Evolutionary conservation across 345 rosid species (phyloP), one percentile per base, ranked within the genome.

Genomic region (Lepidium sativum): DNA sequence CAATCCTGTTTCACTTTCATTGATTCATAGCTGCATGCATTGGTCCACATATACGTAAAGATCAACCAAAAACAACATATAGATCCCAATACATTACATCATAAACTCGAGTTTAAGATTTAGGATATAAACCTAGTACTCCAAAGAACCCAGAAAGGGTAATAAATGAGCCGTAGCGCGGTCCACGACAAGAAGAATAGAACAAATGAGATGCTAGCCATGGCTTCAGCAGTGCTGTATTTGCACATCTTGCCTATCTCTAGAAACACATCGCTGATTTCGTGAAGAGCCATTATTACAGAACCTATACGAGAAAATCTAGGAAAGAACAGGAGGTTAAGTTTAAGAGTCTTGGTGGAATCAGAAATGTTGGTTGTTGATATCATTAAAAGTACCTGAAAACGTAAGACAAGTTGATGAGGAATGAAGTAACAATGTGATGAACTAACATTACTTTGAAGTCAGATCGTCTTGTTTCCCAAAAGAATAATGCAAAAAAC

Each of bases 391-490:
- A 25, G 56, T 63, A 91, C 97, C 96, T 86, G 39, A 74, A 75
- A 32, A 84, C 51, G 78, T 84, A 88, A 68, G 97, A 91, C 52
- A 84, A 55, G 45, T 63, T 69, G 54, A 84, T 57, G 53, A 87
- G 97, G 53, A 54, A 40, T 18, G 78, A 57, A 8, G 81, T 75
- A 15, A 81, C 79, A 11, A 91, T 52, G 72, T 88, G 94, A 80
- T 91, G 96, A 65, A 67, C 73, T 86, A 88, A 80, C 66, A 89
- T 82, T 44, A 83, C 82, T 15, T 45, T 43, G 70, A 86, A 84
- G 75, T 88, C 94, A 6, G 82, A 78, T 47, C 89, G 83, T 77
- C 84, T 83, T 37, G 94, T 84, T 73, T 91, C 98, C 96, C 96
- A 91, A 35, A 86, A 83, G 37, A 86, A 48, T 81, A 91, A 67